Base-by-base conservation (phyloP, 345 rosid species). In the Salix purpurea region DNA sequence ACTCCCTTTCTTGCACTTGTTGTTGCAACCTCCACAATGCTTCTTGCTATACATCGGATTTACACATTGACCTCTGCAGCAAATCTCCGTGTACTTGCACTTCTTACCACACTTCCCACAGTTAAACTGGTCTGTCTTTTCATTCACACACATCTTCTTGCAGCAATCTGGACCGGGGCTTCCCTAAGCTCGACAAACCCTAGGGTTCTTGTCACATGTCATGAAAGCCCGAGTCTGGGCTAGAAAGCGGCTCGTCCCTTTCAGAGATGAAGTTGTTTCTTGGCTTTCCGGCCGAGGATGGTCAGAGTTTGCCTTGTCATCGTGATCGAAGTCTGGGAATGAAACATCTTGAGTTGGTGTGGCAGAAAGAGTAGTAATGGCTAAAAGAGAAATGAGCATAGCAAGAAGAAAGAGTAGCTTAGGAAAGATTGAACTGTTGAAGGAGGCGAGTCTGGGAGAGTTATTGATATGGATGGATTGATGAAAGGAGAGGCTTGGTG, bases 21-120 rank as follows among this genome's bases (percentile, higher is more conserved):
- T 91, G 80, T 74, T 80, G 85, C 92, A 91, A n/a, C 82, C 88
- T 21, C 92, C 92, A 52, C 92, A 91, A 40, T 91, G 87, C 50
- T 84, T 82, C 74, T 15, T 83, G 82, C 83, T 77, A 44, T 75
- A 83, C 89, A 75, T 85, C 13, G 89, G 84, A 65, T 91, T 91
- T 72, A 88, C 92, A 77, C 94, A 91, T 69, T 73, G 42, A 37
- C 90, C 92, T 7, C 73, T 79, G 84, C 94, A 89, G 75, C 94
- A 89, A 65, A 80, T 70, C 82, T 88, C 88, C 0, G 84, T 76
- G 80, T 77, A 88, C 64, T 75, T 85, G 24, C 94, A 91, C 24
- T 86, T 84, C 58, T 74, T 83, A 1, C 94, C 94, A 56, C 94
- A 91, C 71, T 7, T 77, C 16, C 92, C 91, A 50, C 94, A 89